Conservation (phyloP, 2,329 filamentous ascomycete genomes). For the Verticillium isaacii region DNA sequence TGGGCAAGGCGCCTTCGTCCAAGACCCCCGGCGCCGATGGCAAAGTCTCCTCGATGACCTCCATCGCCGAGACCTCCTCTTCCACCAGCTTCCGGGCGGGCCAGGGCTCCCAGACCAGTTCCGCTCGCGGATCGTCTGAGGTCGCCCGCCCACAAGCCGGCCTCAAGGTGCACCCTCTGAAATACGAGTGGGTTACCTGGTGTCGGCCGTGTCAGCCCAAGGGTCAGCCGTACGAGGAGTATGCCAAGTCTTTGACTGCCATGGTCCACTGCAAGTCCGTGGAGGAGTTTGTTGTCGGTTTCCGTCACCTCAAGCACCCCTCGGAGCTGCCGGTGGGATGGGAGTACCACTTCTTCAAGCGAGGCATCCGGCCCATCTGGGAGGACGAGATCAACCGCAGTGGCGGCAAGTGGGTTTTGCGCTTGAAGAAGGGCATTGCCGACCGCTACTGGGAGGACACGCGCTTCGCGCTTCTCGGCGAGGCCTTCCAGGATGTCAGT, state of each 20-base stretch:
- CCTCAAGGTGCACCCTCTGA: constrained; percentile 40
- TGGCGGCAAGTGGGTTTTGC: constrained; percentile 95
- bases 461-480: constrained; percentile 82
- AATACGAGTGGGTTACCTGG: constrained; percentile 93
- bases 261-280: constrained; percentile 77
- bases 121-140: constrained; percentile 12
- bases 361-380: constrained; percentile 95
- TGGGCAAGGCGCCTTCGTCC: constrained; percentile 32
- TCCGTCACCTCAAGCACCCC: constrained; percentile 83
- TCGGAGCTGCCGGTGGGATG: constrained; percentile 86
- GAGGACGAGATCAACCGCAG: constrained; percentile 96
- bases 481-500: constrained; percentile 87
- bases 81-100: constrained; percentile 16
- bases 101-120: constrained; percentile 9
- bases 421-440: constrained; percentile 93
- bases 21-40: constrained; percentile 35
- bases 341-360: constrained; percentile 97
- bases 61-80: constrained; percentile 58
- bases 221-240: constrained; percentile 80
- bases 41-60: constrained; percentile 36
- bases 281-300: constrained; percentile 89
- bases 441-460: constrained; percentile 98
- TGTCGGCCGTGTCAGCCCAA: constrained; percentile 95
- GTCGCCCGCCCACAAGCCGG: constrained; percentile 27
- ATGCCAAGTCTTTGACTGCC: constrained; percentile 91